phyloP scores from a whole-genome alignment of 2,329 filamentous ascomycete species.

The Raffaelea deltoideospora region DNA sequence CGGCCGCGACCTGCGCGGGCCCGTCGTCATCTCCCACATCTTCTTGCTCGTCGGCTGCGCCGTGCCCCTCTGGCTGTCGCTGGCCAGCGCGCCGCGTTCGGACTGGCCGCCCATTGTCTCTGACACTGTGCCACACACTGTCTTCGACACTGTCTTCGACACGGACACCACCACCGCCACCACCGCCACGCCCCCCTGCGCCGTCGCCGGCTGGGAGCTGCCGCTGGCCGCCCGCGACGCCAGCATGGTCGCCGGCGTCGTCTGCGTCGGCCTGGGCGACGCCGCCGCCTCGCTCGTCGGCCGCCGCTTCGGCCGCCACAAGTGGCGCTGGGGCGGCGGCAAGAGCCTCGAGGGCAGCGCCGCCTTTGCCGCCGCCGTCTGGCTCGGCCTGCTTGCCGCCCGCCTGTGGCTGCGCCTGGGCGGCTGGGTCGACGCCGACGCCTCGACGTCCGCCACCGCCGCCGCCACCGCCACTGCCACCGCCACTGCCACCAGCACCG shows the following conservation, averaged over 20 bases:
- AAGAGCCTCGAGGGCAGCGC: constrained; percentile 83
- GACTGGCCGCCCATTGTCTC: too few species aligned
- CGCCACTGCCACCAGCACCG: constrained; percentile 24
- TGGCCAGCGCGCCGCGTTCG: constrained; percentile 50
- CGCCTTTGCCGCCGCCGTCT: constrained; percentile 73
- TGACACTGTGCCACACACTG: too few species aligned
- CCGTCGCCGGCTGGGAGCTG: constrained; percentile 53
- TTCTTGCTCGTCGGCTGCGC: constrained; percentile 92
- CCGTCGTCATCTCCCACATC: constrained; percentile 90
- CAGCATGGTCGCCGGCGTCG: constrained; percentile 80
- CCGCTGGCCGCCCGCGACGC: constrained; percentile 57
- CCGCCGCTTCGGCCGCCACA: constrained; percentile 66
- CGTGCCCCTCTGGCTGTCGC: constrained; percentile 79
- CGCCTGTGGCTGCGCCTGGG: constrained; percentile 64
- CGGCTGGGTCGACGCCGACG: constrained; percentile 41
- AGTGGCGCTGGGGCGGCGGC: constrained; percentile 94
- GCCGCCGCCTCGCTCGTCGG: constrained; percentile 85
- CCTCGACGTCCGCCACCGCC: constrained; percentile 5
- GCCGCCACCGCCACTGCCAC: constrained; percentile 1
- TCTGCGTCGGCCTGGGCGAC: constrained; percentile 92
- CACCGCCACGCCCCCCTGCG: not conserved
- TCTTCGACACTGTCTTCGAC: too few species aligned
- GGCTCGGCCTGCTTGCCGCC: constrained; percentile 53
- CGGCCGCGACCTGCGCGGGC: constrained; percentile 79
- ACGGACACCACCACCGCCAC: too few species aligned